Conservation (phyloP, 768 basidiomycete species). For the Russula vinacea region DNA sequence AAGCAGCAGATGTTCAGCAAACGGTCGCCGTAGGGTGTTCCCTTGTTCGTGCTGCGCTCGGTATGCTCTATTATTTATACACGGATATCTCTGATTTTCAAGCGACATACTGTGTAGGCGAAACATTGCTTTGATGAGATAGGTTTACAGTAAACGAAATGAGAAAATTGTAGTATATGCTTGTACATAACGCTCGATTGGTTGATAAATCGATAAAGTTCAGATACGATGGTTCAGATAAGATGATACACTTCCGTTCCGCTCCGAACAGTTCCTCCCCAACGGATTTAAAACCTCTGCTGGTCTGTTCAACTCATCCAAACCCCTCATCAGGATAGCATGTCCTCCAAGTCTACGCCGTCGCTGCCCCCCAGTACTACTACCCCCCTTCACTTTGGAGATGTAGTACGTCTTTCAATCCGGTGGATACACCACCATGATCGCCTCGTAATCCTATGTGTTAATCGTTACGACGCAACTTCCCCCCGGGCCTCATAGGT, state of each 20-base stretch:
- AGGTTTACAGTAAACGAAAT: not conserved
- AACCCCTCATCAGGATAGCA: slow-evolving; percentile 11
- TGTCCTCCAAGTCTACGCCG: slow-evolving; percentile 30
- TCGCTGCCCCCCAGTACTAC: slow-evolving; percentile 27
- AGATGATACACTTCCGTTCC: too few species aligned
- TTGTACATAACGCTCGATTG: not conserved
- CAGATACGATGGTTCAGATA: too few species aligned
- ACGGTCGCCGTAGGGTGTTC: slow-evolving; percentile 91
- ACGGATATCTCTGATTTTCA: not conserved
- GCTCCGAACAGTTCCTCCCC: too few species aligned
- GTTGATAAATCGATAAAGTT: too few species aligned
- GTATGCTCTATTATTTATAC: slow-evolving; percentile 43
- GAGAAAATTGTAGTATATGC: not conserved
- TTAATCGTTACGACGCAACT: slow-evolving; percentile 30
- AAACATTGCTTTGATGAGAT: slow-evolving; percentile 31
- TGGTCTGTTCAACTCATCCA: not conserved
- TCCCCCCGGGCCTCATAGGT: slow-evolving; percentile 50
- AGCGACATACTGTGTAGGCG: slow-evolving; percentile 24
- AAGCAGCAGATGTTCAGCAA: slow-evolving; percentile 69
- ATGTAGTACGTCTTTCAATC: slow-evolving; percentile 39
- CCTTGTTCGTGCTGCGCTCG: slow-evolving; percentile 75
- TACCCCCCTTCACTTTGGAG: slow-evolving; percentile 40
- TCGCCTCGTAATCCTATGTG: slow-evolving; percentile 12
- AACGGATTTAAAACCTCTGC: not conserved
- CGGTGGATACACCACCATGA: slow-evolving; percentile 27